phyloP scores from a whole-genome alignment of 1,139 yeast genomes.

The Hyphopichia burtonii region DNA sequence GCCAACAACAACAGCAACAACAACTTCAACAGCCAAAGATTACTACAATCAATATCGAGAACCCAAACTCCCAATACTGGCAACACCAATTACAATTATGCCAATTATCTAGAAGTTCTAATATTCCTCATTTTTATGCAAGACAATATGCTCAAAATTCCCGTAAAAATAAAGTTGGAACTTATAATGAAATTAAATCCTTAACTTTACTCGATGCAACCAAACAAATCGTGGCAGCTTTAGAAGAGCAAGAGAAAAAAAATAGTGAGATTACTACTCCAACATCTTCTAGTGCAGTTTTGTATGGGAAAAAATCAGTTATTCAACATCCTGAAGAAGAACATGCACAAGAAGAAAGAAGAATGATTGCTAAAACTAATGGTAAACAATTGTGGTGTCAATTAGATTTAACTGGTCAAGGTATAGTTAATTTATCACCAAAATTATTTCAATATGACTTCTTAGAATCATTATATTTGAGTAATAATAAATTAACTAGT shows the following conservation, averaged over 20 bases:
- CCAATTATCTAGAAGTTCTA: constrained; percentile 72
- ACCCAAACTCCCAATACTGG: constrained; percentile 67
- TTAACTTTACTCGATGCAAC: constrained; percentile 58
- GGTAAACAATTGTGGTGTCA: constrained; percentile 92
- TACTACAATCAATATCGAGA: constrained; percentile 42
- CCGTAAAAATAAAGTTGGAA: constrained; percentile 46
- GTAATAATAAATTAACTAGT: constrained; percentile 73
- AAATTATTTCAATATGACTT: constrained; percentile 81
- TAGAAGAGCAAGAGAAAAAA: constrained; percentile 42
- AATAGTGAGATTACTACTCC: constrained; percentile 25
- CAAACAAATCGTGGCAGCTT: constrained; percentile 43
- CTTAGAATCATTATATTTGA: constrained; percentile 81
- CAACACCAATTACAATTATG: constrained; percentile 83
- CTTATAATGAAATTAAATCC: constrained; percentile 41
- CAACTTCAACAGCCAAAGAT: constrained; percentile 18
- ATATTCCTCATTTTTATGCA: constrained; percentile 84
- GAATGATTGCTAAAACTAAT: constrained; percentile 67
- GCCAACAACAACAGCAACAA: constrained; percentile 15
- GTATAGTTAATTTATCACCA: constrained; percentile 66
- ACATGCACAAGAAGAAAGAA: constrained; percentile 74
- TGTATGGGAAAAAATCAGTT: constrained; percentile 52
- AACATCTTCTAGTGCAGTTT: constrained; percentile 39
- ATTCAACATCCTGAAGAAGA: constrained; percentile 64
- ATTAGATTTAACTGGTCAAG: constrained; percentile 89
- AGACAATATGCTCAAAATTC: constrained; percentile 88